These are phyloP conservation scores for Pichia sp. DNA, from an alignment of 1,139 yeast species.

Conservation along the genomic window DNA sequence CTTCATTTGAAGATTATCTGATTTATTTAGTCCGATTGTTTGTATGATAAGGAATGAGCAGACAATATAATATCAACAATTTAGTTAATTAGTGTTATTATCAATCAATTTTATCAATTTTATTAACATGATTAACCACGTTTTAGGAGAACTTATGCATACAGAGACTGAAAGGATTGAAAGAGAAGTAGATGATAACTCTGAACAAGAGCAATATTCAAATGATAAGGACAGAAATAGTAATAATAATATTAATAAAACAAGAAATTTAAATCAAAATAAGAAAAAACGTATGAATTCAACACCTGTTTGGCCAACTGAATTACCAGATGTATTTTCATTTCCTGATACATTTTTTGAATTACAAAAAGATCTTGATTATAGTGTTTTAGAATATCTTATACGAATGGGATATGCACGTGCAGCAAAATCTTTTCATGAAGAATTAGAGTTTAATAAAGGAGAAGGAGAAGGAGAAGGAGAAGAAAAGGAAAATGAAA, in stretches of 20 bases:
- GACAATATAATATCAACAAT: too few species aligned
- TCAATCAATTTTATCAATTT: too few species aligned
- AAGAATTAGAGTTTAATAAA: background rate
- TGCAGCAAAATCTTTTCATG: conserved; percentile 8
- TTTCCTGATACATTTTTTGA: conserved; percentile 12
- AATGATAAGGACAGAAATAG: too few species aligned
- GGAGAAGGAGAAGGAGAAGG: background rate
- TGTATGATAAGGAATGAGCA: too few species aligned
- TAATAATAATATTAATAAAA: too few species aligned
- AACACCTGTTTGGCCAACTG: conserved; percentile 11
- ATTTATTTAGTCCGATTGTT: too few species aligned
- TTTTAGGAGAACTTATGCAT: background rate
- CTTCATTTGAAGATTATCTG: too few species aligned
- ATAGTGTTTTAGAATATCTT: conserved; percentile 10
- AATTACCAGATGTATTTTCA: conserved; percentile 10
- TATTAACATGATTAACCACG: conserved; percentile 1
- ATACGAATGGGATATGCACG: conserved; percentile 13
- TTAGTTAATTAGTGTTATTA: too few species aligned
- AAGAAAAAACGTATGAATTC: background rate
- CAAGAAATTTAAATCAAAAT: background rate
- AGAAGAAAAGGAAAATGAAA: background rate
- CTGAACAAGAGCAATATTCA: too few species aligned
- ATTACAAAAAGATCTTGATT: conserved; percentile 10
- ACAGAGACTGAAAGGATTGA: background rate
- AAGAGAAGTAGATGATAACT: background rate